Base-by-base conservation (phyloP, 176 grass and related monocot species). In the Oryza meridionalis region DNA sequence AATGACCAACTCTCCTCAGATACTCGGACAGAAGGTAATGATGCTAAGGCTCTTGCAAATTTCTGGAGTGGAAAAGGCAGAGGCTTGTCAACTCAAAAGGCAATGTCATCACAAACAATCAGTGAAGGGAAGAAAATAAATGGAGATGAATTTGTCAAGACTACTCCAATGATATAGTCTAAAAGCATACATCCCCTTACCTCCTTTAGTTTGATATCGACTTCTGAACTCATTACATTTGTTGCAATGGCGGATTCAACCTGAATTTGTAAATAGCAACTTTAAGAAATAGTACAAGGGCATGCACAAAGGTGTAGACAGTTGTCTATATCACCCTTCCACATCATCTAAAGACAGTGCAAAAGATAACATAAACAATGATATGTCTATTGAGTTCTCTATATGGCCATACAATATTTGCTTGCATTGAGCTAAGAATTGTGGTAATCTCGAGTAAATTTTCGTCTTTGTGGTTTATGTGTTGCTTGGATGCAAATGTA, bases 1-100 rank as follows among this genome's bases (percentile, higher is more conserved):
- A 90, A 9, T 66, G 87, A 94, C 89, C 91, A 98, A 85, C 83
- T 87, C 50, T 91, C 87, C 53, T 88, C 90, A 37, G 90, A 88
- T 67, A 86, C 89, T 85, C 88, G 94, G n/a, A 82, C 46, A 84
- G 79, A 82, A 75, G 91, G 93, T 77, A 95, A 86, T 69, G 90
- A 88, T 38, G 93, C 93, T 81, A 95, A 93, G 44, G 89, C 82
- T 75, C 24, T 37, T 7, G 85, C 71, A 44, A 88, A 82, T 88
- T 90, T 98, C 93, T 95, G 70, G 47, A 80, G 42, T 73, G 78
- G 44, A 82, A 85, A 4, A 92, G 31, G 24, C 9, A 82, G n/a
- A 78, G 21, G 8, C 67, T 24, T 50, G 58, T 64, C n/a, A 33
- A 29, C 10, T n/a, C 40, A 53, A 66, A 15, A 7, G 16, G 46